Conservation (phyloP, 75 land plant species). For the Azolla pinnata region DNA sequence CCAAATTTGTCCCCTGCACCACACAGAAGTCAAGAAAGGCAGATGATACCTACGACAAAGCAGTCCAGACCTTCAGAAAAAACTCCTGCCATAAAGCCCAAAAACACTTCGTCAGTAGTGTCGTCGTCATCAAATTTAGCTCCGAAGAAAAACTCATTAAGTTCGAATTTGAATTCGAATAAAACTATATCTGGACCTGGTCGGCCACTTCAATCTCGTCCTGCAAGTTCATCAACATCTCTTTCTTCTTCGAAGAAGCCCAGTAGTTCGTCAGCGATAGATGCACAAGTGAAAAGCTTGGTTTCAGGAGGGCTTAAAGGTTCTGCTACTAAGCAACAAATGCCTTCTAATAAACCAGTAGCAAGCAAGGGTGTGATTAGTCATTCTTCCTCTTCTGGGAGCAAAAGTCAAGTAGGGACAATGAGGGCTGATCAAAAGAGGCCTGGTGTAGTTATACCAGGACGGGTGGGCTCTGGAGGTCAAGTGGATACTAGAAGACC, state of each 20-base stretch:
- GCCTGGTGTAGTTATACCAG: background rate
- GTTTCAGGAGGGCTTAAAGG: background rate
- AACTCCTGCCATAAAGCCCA: background rate
- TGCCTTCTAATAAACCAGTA: background rate
- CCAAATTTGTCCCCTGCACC: no score
- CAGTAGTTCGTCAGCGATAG: background rate
- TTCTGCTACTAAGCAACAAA: background rate
- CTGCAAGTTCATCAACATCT: background rate
- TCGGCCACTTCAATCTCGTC: constrained; percentile 1
- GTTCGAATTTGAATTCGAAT: background rate
- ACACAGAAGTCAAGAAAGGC: background rate
- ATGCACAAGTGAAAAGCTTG: background rate
- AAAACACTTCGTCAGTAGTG: background rate
- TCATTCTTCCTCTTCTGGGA: background rate
- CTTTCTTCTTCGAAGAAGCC: background rate
- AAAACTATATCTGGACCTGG: constrained; percentile 4
- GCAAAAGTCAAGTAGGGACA: background rate
- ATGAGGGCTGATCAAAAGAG: background rate
- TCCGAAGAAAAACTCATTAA: no score
- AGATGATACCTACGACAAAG: background rate
- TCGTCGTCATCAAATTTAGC: no score
- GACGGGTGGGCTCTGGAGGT: no score
- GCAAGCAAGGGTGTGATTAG: constrained; percentile 3
- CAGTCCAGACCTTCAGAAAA: background rate
- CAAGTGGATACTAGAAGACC: background rate